Percentiles rank a stretch among this genome's conserved stretches.
Evolutionary conservation across 228 moss, liverwort and hornwort species (phyloP).

Genomic region (Sphagnum magellanicum): DNA sequence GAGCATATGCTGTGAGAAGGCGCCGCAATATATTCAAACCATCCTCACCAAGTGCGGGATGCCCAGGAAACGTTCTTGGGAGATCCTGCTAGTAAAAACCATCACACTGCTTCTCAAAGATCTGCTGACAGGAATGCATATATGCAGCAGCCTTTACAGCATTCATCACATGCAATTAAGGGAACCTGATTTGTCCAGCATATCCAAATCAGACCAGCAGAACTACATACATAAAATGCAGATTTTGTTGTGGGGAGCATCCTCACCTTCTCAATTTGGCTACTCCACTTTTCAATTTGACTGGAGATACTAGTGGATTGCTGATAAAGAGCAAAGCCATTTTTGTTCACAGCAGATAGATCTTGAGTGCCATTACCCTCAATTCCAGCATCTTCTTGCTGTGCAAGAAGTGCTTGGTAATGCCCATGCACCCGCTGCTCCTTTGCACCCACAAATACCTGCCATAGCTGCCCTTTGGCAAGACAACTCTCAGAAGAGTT

Average conservation of each 20-base stretch:
- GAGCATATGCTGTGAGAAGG: conserved; percentile 89
- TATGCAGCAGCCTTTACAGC: not conserved
- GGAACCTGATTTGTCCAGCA: not conserved
- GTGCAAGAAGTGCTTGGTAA: conserved; percentile 68
- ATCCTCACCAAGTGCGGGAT: conserved; percentile 74
- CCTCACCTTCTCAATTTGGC: conserved; percentile 68
- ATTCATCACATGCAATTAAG: not conserved
- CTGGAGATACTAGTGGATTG: conserved; percentile 15
- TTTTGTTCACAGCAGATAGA: conserved; percentile 15
- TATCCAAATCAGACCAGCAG: not conserved
- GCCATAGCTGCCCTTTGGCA: conserved; percentile 63
- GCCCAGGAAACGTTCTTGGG: conserved; percentile 90
- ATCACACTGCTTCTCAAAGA: not conserved
- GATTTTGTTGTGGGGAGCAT: conserved; percentile 20
- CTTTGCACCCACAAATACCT: conserved; percentile 79
- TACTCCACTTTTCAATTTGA: conserved; percentile 60
- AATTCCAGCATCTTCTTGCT: conserved; percentile 40
- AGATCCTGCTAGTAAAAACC: conserved; percentile 49
- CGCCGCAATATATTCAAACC: conserved; percentile 69
- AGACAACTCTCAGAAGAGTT: conserved; percentile 7
- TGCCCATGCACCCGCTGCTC: conserved; percentile 49
- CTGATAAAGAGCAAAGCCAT: conserved; percentile 26
- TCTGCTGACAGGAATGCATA: not conserved
- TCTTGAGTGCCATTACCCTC: conserved; percentile 29
- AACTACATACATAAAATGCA: too few species aligned